phyloP scores from a whole-genome alignment of 257 asterid species.

The Ocimum tenuiflorum region DNA sequence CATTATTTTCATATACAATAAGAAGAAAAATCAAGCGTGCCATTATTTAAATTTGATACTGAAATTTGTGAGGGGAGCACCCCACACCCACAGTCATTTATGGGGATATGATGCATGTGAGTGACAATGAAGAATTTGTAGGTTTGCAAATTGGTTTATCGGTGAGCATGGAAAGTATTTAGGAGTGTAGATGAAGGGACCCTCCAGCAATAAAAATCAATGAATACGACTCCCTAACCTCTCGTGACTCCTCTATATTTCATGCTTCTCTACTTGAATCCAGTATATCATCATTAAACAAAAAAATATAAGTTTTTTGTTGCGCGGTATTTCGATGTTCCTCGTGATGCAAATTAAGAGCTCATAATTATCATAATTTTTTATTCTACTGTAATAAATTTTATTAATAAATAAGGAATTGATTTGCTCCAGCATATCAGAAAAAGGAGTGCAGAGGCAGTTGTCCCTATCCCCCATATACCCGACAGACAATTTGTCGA shows the following conservation, averaged over 20 bases:
- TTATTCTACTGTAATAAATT: too few species aligned
- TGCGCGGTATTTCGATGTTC: too few species aligned
- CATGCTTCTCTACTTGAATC: conserved; percentile 19
- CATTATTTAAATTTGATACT: not conserved
- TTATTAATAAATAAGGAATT: not conserved
- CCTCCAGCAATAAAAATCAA: conserved; percentile 46
- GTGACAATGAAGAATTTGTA: conserved; percentile 65
- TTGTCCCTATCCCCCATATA: conserved; percentile 21
- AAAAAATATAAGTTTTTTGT: too few species aligned
- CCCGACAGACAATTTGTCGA: conserved; percentile 29
- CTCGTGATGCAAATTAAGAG: too few species aligned
- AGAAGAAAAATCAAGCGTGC: not conserved
- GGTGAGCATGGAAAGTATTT: conserved; percentile 8
- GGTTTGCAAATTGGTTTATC: conserved; percentile 68
- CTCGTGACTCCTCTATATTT: conserved; percentile 30
- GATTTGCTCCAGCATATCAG: not conserved
- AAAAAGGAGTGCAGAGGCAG: conserved; percentile 15
- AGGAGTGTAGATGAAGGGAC: conserved; percentile 34
- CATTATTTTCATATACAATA: not conserved
- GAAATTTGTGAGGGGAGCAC: not conserved
- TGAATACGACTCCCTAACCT: conserved; percentile 41
- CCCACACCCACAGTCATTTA: conserved; percentile 15
- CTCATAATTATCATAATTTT: too few species aligned
- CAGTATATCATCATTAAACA: not conserved
- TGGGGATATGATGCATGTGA: conserved; percentile 57